Conservation (phyloP, 306 rosid species). For the Betula pendula region DNA sequence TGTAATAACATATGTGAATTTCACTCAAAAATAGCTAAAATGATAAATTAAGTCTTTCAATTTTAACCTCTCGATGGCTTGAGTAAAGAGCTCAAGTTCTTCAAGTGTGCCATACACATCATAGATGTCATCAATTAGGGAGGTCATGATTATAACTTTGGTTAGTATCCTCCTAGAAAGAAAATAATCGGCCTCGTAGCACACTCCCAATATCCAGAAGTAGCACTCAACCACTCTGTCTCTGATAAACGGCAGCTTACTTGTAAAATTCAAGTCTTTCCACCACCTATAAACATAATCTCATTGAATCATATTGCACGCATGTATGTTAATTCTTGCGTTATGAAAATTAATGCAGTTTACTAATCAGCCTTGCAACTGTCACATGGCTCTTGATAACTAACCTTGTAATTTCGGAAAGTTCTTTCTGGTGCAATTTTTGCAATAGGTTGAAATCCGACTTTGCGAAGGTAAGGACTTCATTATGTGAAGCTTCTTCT, state of each 20-base stretch:
- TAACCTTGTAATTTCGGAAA: conserved; percentile 16
- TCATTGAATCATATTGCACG: background rate
- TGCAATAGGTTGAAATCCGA: conserved; percentile 34
- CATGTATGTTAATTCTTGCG: too few relatives aligned
- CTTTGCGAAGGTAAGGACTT: conserved; percentile 20
- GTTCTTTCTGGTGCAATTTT: conserved; percentile 26
- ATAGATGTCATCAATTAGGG: conserved; percentile 45
- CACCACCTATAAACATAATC: conserved; percentile 38
- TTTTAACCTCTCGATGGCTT: conserved; percentile 37
- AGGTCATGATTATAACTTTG: conserved; percentile 22
- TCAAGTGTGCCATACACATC: conserved; percentile 42
- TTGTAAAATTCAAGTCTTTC: conserved; percentile 29
- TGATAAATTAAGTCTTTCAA: background rate
- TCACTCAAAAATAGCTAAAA: background rate
- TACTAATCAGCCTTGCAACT: too few relatives aligned
- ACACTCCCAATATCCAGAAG: too few relatives aligned
- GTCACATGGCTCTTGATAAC: background rate
- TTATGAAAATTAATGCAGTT: too few relatives aligned
- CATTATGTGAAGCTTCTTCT: conserved; percentile 5
- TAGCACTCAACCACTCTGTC: too few relatives aligned
- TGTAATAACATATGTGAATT: too few relatives aligned
- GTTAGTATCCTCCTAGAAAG: conserved; percentile 22
- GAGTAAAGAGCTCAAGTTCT: conserved; percentile 44
- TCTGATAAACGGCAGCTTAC: conserved; percentile 29
- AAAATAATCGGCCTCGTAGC: background rate